phyloP scores from a whole-genome alignment of 352 stramenopile species.

The Lagenidium giganteum region DNA sequence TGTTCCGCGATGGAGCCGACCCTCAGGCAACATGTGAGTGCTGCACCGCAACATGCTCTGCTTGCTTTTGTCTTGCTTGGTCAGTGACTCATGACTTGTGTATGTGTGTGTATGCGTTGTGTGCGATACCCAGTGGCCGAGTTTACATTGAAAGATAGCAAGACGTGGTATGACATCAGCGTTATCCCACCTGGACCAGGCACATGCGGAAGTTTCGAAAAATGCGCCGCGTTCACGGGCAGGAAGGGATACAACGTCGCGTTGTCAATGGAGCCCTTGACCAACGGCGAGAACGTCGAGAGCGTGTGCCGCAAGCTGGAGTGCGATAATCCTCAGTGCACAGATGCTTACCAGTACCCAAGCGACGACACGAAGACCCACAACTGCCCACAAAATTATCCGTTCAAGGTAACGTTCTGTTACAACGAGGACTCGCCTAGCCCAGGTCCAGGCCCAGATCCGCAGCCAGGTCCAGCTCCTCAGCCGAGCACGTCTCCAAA shows the following conservation, averaged over 20 bases:
- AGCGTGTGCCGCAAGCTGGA: conserved; percentile 25
- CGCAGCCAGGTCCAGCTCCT: too few species aligned
- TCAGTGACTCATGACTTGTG: conserved; percentile 3
- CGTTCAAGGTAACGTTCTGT: conserved; percentile 42
- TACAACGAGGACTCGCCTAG: too few species aligned
- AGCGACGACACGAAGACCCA: conserved; percentile 42
- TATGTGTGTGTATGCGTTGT: too few species aligned
- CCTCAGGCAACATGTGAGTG: conserved; percentile 29
- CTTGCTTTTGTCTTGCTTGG: background rate
- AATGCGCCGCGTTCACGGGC: conserved; percentile 36
- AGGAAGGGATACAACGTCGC: too few species aligned
- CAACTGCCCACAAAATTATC: conserved; percentile 31
- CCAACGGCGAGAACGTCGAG: conserved; percentile 16
- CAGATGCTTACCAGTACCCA: conserved; percentile 47
- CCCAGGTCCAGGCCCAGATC: too few species aligned
- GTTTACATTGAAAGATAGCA: conserved; percentile 8
- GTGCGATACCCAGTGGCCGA: conserved; percentile 23
- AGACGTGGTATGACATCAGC: conserved; percentile 19
- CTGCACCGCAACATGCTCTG: background rate
- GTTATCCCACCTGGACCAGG: conserved; percentile 27
- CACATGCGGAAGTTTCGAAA: conserved; percentile 40
- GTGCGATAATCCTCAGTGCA: conserved; percentile 28
- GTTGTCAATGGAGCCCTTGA: background rate
- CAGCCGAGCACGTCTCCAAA: too few species aligned
- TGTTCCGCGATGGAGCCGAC: conserved; percentile 52